Evolutionary conservation across 1,284 basidiomycete genomes (phyloP), one percentile per base, ranked within the genome.

Genomic region (Leccinum fallax): DNA sequence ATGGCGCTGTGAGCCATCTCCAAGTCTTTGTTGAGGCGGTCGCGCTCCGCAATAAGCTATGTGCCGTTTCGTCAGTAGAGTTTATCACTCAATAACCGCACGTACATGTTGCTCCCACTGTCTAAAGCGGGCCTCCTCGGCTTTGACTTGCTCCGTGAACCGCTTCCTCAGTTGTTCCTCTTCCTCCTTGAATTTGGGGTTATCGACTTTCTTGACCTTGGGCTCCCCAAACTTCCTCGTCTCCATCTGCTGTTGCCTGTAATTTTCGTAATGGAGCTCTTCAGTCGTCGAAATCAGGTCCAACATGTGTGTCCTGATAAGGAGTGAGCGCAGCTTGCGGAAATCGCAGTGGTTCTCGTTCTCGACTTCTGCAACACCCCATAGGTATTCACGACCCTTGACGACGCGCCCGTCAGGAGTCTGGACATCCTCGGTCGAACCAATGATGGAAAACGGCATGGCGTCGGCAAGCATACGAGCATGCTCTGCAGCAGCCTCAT

Each of bases 181-280:
- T 79, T 99, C 97, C 78, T 99, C 97, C 83, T 97, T 97, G 89
- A 97, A 99, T 81, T 98, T 98, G 71, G 97, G 97, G 80, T 99
- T 99, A 80, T 99, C 97, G 68, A 96, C 84, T 83, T 98, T 98
- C 87, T 95, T 97, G 71, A 97, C 94, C 83, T 98, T 98, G 69
- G 95, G 90, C 79, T 99, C 97, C 69, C 97, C 97, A 69, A 96
- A 97, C 81, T 99, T 99, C 80, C 97, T 90, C 19, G 97, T 98
- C 85, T 99, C 97, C 97, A 99, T 98, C 82, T 99, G 97, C 67
- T 94, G 87, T 74, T 98, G 94, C 63, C 97, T 88, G 85, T 99
- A 99, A 77, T 93, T 93, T 82, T 99, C 97, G 77, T 99, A 99
- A 79, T 99, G 97, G 32, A 85, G 83, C 70, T 99, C 97, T 79